Percentiles rank a stretch among this genome's conserved stretches.
These are phyloP conservation scores for Coemansia sp. DNA, from an alignment of 192 early-diverging fungal genomes.

Conservation along the genomic window DNA sequence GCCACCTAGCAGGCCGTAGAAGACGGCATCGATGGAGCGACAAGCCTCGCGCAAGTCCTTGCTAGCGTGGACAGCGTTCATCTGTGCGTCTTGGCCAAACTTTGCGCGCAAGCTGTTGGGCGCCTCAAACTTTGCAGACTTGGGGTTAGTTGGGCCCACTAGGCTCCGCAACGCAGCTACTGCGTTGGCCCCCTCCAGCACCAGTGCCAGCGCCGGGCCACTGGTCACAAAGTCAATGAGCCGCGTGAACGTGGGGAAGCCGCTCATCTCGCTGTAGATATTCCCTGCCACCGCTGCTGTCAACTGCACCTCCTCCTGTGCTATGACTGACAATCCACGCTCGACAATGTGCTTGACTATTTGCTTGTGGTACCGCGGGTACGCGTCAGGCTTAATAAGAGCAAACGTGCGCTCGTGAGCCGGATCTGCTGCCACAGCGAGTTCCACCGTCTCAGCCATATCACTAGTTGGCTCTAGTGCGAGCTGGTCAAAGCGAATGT, in stretches of 20 bases:
- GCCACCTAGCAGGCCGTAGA: constrained; percentile 34
- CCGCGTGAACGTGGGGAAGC: constrained; percentile 37
- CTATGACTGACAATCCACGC: constrained; percentile 30
- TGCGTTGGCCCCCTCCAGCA: constrained; percentile 52
- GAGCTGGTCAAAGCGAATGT: background rate
- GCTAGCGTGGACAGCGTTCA: constrained; percentile 60
- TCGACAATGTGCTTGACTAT: constrained; percentile 30
- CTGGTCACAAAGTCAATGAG: constrained; percentile 55
- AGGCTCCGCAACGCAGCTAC: constrained; percentile 43
- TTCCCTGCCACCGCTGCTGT: constrained; percentile 18
- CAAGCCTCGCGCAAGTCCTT: constrained; percentile 30
- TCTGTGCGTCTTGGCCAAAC: constrained; percentile 54
- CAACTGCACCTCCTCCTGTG: constrained; percentile 40
- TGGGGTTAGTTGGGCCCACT: constrained; percentile 57
- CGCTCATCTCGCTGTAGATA: constrained; percentile 36
- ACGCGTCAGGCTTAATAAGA: constrained; percentile 47
- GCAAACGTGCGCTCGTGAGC: constrained; percentile 47
- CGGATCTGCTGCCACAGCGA: constrained; percentile 23
- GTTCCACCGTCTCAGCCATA: constrained; percentile 7
- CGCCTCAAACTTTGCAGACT: constrained; percentile 37
- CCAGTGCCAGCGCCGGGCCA: constrained; percentile 48
- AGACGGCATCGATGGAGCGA: constrained; percentile 33
- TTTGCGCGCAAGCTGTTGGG: constrained; percentile 56
- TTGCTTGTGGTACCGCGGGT: constrained; percentile 37
- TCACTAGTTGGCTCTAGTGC: background rate